A percentile compares a stretch with the other conserved stretches of the same genome.
phyloP scores from a whole-genome alignment of 345 rosid genomes.

The Eucalyptus marginata region DNA sequence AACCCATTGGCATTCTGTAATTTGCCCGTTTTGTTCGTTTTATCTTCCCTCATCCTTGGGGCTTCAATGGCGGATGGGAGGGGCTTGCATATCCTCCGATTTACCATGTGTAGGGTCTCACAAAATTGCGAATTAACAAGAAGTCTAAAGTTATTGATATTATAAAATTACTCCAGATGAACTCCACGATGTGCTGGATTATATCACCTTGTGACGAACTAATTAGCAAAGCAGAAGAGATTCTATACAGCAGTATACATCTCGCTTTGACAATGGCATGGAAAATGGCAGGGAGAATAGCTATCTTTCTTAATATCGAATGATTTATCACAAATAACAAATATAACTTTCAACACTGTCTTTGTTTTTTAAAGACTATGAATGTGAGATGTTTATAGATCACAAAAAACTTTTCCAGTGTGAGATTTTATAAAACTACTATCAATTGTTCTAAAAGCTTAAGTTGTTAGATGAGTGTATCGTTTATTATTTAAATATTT shows the following conservation, averaged over 20 bases:
- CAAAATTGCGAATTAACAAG: background rate
- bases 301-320: background rate
- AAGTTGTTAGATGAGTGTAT: too few relatives aligned
- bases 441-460: too few relatives aligned
- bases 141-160: background rate
- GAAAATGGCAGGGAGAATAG: background rate
- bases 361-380: slow-evolving; percentile 22
- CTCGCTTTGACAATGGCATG: background rate
- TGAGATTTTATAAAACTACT: fast-evolving
- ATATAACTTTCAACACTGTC: background rate
- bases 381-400: slow-evolving; percentile 36
- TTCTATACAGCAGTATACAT: too few relatives aligned
- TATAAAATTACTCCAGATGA: background rate
- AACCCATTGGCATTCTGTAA: too few relatives aligned
- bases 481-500: too few relatives aligned
- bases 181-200: background rate
- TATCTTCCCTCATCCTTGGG: background rate
- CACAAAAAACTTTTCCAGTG: slow-evolving; percentile 10
- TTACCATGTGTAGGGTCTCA: background rate
- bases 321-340: background rate
- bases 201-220: background rate
- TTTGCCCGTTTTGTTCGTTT: too few relatives aligned
- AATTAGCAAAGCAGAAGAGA: too few relatives aligned
- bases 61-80: background rate
- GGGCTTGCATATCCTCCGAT: background rate